Base-by-base conservation (phyloP, 306 rosid species). In the Alnus rubra region DNA sequence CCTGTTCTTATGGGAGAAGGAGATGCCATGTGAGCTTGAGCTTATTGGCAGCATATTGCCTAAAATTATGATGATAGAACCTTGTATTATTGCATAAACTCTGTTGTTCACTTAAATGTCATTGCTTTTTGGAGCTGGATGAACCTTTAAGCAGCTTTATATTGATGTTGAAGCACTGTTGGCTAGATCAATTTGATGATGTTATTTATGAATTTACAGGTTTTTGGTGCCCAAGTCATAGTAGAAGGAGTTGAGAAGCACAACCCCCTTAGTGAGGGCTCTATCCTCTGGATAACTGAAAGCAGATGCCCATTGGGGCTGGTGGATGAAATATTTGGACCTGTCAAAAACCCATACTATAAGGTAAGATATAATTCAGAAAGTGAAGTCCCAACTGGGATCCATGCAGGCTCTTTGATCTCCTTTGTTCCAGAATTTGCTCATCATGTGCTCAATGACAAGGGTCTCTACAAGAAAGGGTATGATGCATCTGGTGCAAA, bases 251-350 rank as follows among this genome's bases (percentile, higher is more conserved):
- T 81, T 47, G 92, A 93, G 88, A 93, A 90, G 87, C 99, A 95
- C 80, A 86, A 67, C 30, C 98, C 98, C 75, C 94, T 95, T 44
- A 87, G 78, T 15, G 99, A 93, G 73, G 99, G 97, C 50, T 93
- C 99, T 52, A 84, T 93, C 84, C 88, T 95, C 71, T 95, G 98
- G 99, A 80, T 93, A 74, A 91, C 98, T 13, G 91, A 90, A 82
- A 78, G 84, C 75, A 80, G 84, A 81, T 82, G 88, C 19, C 96
- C 97, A 1, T 74, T 95, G 64, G 98, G 99, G 63, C 78, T 93
- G 69, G 76, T 95, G 58, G 98, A 95, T 84, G 99, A 95, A 76
- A 91, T 95, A 64, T 95, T 95, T 78, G 99, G 99, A 63, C 99
- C 98, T 44, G 98, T 95, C 56, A 88, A 86, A 87, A 83, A 87